Evolutionary conservation across 768 basidiomycete genomes (phyloP).

Genomic region (Agaricus sinodeliciosus): DNA sequence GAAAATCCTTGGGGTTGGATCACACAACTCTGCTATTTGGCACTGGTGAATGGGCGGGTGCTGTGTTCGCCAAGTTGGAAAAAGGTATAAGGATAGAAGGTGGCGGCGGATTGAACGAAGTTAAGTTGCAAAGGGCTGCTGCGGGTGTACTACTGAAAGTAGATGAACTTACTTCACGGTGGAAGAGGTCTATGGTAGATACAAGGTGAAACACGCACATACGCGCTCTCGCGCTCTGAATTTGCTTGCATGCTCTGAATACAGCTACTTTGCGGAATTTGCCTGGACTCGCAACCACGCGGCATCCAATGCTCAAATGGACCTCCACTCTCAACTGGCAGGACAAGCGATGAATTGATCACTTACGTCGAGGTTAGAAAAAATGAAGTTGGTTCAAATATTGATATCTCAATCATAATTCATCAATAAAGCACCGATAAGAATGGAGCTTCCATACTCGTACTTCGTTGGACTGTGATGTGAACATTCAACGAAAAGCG

Average conservation of each 20-base stretch:
- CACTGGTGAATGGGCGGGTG: constrained; percentile 74
- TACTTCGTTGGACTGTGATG: constrained; percentile 46
- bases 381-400: not conserved
- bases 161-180: constrained; percentile 33
- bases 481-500: constrained; percentile 53
- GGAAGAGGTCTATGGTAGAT: constrained; percentile 24
- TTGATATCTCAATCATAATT: not conserved
- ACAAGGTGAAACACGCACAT: constrained; percentile 10
- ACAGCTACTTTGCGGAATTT: constrained; percentile 33
- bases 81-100: constrained; percentile 55
- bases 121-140: constrained; percentile 57
- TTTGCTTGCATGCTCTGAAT: not conserved
- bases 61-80: constrained; percentile 59
- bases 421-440: constrained; percentile 54
- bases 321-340: constrained; percentile 24
- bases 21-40: constrained; percentile 66
- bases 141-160: constrained; percentile 81
- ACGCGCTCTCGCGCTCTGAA: too few species aligned
- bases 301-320: constrained; percentile 39
- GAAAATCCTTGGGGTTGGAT: constrained; percentile 67
- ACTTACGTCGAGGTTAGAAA: constrained; percentile 45
- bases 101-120: constrained; percentile 59
- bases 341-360: not conserved
- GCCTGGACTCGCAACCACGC: constrained; percentile 42
- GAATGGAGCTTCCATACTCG: constrained; percentile 41